Percentiles rank a stretch among this genome's conserved stretches.
Conservation (phyloP, 2,329 filamentous ascomycete species). For the Ceratocystis alfenasii region DNA sequence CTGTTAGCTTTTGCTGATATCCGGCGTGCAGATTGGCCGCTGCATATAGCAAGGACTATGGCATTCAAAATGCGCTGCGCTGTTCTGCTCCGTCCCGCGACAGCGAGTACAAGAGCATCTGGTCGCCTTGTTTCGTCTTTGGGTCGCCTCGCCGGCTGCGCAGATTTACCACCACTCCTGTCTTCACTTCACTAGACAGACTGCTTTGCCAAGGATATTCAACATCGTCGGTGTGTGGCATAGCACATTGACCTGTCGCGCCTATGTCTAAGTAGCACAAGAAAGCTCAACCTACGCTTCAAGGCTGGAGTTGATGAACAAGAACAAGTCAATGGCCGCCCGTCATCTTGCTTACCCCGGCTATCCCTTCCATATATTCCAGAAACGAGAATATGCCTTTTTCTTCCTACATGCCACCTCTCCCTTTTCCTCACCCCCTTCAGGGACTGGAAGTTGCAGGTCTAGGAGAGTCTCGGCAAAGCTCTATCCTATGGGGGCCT, state of each 20-base stretch:
- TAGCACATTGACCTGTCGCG: background rate
- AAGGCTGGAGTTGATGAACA: background rate
- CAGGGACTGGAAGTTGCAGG: conserved; percentile 12
- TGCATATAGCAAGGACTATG: background rate
- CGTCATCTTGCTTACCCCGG: background rate
- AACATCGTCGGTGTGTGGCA: background rate
- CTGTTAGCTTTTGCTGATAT: background rate
- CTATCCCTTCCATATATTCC: no score
- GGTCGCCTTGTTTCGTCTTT: background rate
- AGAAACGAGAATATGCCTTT: conserved; percentile 10
- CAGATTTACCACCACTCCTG: background rate
- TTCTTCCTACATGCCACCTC: conserved; percentile 9
- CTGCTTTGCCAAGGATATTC: background rate
- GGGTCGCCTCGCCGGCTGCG: background rate
- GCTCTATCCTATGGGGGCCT: conserved; percentile 1
- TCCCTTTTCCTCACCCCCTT: background rate
- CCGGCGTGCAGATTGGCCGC: background rate
- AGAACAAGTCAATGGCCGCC: background rate
- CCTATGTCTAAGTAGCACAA: background rate
- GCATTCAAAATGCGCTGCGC: background rate
- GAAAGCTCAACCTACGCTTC: background rate
- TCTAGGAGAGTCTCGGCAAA: conserved; percentile 22
- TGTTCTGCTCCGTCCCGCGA: background rate
- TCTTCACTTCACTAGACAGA: background rate
- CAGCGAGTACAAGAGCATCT: background rate